Evolutionary conservation across 2,329 filamentous ascomycete species (phyloP), one percentile per base, ranked within the genome.

Genomic region (Cercospora sojina): DNA sequence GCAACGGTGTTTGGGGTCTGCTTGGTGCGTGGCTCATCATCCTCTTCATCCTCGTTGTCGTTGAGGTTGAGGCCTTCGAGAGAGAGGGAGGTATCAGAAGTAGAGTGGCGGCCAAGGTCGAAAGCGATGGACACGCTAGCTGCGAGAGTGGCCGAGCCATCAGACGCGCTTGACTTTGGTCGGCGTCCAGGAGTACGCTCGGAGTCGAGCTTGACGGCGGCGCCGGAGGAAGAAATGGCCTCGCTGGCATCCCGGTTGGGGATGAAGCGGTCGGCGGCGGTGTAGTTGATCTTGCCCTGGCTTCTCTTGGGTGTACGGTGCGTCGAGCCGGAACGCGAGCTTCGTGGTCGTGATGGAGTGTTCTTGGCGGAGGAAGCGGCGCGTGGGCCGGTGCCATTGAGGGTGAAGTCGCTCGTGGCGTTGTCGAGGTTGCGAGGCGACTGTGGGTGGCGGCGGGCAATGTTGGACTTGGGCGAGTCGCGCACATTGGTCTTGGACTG

Each of bases 391-490:
- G 93, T 96, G 70, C 93, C 93, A 61, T 91, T 92, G 74, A 99
- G 85, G 18, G 91, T 88, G 84, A 94, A 98, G 78, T 99, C 93
- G 47, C 93, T 97, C 35, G 97, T 89, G 71, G 92, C 93, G 47
- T 97, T 87, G 80, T 98, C 94, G 43, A 98, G 86, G 79, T 91
- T 92, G 75, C 91, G 91, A 20, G 94, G 93, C 51, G 92, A 93
- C 66, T 89, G 67, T 58, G 74, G 68, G 64, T 87, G 86, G 49
- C 83, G 82, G 71, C 88, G 88, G 72, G 91, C 91, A 79, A 97
- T 97, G 84, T 97, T 98, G 67, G 93, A 97, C 84, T 98, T 98
- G 77, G 93, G 93, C 2, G 94, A 97, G 77, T 95, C 91, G 59
- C 91, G 90, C 79, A 91, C 90, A 47, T 86, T 83, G 47, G 85